Base-by-base conservation (phyloP, 2,329 filamentous ascomycete species). In the Aspergillus transmontanensis region DNA sequence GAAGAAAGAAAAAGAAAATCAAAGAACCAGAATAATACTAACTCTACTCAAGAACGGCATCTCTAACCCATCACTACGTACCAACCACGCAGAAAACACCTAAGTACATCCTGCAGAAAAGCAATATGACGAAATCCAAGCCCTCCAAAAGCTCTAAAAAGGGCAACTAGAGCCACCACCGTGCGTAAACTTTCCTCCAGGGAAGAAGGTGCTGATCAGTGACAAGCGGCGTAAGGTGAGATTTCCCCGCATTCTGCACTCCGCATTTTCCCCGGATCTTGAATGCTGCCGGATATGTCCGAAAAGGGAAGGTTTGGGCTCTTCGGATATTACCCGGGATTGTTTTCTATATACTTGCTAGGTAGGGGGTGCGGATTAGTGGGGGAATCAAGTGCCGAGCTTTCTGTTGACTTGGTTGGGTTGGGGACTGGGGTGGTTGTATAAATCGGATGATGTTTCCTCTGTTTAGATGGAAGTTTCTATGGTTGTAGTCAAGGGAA, bases 171-270 rank as follows among this genome's bases (percentile, higher is more conserved):
- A 50, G 26, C 46, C 46, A 30, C 46, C 12, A 28, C 6, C 11
- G 14, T 28, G 46, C 46, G 4, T 50, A 28, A 11, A 30, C 23
- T 16, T 50, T 28, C 46, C 46, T 3, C 3, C 6, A 2, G 46
- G 1, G 4, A n/a, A 9, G 7, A 14, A 9, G 10, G 5, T 30
- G 46, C 26, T 10, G 14, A 50, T 50, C 14, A 4, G 12, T 28
- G 6, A 10, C 46, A 6, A 7, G 23, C 16, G 19, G 6, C 10
- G 23, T 11, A 21, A 9, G 10, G n/a, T n/a, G 51, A 23, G 10
- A 21, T 21, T 36, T 54, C 51, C 51, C 51, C 51, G 32, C 51
- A 54, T 54, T 54, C 51, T 36, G 51, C 51, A 54, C 51, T 54
- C 51, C 51, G 32, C 51, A 36, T 54, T 54, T 28, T 21, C 30